These are phyloP conservation scores for Apiospora aurea DNA, from an alignment of 2,329 filamentous ascomycete genomes.

Conservation along the genomic window DNA sequence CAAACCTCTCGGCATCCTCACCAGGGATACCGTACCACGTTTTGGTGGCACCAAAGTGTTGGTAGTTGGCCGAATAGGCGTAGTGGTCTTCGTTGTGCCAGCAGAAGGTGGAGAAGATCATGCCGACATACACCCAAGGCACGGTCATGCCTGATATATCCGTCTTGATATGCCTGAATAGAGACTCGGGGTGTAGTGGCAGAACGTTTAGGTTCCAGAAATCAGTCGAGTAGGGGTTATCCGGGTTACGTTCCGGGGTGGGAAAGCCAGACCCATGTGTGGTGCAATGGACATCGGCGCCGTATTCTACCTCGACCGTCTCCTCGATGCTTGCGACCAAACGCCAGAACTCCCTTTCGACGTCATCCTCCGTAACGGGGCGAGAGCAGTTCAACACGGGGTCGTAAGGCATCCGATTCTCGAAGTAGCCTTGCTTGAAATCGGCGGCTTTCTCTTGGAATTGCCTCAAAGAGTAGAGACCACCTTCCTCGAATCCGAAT, in stretches of 20 bases:
- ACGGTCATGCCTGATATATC: conserved; percentile 99
- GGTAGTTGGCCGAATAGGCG: conserved; percentile 96
- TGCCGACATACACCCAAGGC: conserved; percentile 98
- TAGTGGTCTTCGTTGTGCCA: conserved; percentile 99
- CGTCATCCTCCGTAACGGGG: conserved; percentile 90
- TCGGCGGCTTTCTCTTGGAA: conserved; percentile 96
- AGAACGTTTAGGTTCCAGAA: conserved; percentile 96
- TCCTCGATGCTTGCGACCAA: conserved; percentile 93
- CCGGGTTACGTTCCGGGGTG: conserved; percentile 88
- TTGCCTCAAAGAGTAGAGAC: conserved; percentile 91
- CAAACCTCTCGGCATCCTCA: conserved; percentile 92
- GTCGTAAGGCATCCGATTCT: conserved; percentile 88
- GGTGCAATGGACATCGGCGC: conserved; percentile 96
- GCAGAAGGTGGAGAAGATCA: conserved; percentile 99
- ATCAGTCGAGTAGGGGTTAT: conserved; percentile 85
- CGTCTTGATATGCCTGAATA: conserved; percentile 97
- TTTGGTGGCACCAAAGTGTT: conserved; percentile 97
- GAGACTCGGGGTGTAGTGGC: conserved; percentile 86
- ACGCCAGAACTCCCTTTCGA: conserved; percentile 96
- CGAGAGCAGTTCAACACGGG: conserved; percentile 80
- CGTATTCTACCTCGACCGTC: conserved; percentile 97
- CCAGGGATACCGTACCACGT: conserved; percentile 99
- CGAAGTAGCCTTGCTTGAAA: conserved; percentile 95
- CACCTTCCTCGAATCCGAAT: conserved; percentile 96
- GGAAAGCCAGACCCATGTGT: conserved; percentile 98